A percentile compares a stretch with the other conserved stretches of the same genome.
Conservation (phyloP, 306 rosid species). For the Quercus engelmannii region DNA sequence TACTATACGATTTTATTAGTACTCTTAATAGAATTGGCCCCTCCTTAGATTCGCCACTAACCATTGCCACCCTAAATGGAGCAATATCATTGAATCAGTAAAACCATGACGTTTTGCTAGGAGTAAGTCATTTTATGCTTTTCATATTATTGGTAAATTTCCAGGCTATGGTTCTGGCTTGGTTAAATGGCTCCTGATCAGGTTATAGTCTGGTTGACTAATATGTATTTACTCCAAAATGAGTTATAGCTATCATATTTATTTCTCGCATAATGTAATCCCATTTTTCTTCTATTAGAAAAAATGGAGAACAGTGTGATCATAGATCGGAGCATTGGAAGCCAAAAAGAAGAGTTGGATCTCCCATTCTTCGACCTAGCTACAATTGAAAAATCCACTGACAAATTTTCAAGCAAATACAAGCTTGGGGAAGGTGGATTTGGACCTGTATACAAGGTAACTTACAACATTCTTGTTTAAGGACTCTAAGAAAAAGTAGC, state of each 20-base stretch:
- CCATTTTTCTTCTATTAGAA: background rate
- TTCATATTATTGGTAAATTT: too few relatives aligned
- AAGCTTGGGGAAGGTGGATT: conserved; percentile 62
- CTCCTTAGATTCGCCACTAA: too few relatives aligned
- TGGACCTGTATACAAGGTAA: conserved; percentile 56
- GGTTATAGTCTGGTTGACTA: background rate
- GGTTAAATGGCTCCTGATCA: background rate
- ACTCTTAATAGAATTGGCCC: too few relatives aligned
- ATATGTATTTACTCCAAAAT: background rate
- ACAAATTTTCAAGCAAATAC: conserved; percentile 30
- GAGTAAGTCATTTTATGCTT: too few relatives aligned
- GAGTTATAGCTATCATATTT: background rate
- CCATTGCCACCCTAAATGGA: too few relatives aligned
- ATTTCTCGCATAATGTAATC: background rate
- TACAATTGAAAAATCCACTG: conserved; percentile 39
- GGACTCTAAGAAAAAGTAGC: background rate
- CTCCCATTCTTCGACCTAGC: conserved; percentile 41
- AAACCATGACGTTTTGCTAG: too few relatives aligned
- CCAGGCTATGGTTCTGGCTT: background rate
- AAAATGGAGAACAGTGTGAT: conserved; percentile 5
- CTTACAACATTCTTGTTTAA: background rate
- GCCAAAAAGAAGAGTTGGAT: conserved; percentile 43
- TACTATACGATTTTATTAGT: too few relatives aligned
- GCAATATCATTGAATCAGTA: too few relatives aligned
- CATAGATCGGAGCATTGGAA: conserved; percentile 18